Evolutionary conservation across 2,329 filamentous ascomycete genomes (phyloP).

Genomic region (Mycocentrospora acerina): DNA sequence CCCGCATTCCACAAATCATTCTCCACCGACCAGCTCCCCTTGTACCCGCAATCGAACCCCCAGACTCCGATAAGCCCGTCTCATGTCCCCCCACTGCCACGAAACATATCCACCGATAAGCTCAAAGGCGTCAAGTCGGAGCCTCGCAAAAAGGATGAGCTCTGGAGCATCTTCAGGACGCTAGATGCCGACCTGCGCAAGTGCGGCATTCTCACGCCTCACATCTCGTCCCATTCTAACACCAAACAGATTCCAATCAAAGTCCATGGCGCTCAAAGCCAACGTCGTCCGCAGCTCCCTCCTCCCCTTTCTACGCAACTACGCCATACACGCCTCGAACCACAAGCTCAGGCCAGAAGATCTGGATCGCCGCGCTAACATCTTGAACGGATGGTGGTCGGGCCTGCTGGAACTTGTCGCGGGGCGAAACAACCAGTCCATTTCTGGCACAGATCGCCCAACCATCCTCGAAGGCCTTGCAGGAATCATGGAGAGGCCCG

Average conservation of each 20-base stretch:
- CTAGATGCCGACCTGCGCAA: slow-evolving; percentile 70
- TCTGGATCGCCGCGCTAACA: slow-evolving; percentile 74
- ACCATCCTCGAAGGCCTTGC: slow-evolving; percentile 76
- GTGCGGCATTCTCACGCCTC: slow-evolving; percentile 38
- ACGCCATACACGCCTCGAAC: slow-evolving; percentile 68
- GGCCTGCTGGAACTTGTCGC: slow-evolving; percentile 79
- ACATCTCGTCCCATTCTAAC: slow-evolving; percentile 4
- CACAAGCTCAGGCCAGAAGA: slow-evolving; percentile 72
- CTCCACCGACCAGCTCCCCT: slow-evolving; percentile 50
- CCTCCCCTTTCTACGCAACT: slow-evolving; percentile 74
- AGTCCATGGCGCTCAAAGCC: slow-evolving; percentile 72
- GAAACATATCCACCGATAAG: slow-evolving; percentile 45
- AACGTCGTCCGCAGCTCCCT: slow-evolving; percentile 71
- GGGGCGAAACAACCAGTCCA: slow-evolving; percentile 70
- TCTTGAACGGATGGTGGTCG: slow-evolving; percentile 90
- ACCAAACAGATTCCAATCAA: slow-evolving; percentile 64
- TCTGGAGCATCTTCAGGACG: slow-evolving; percentile 68
- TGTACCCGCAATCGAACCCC: slow-evolving; percentile 27
- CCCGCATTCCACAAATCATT: slow-evolving; percentile 51
- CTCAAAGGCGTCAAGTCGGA: slow-evolving; percentile 41
- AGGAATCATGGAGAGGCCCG: slow-evolving; percentile 81
- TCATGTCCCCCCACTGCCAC: slow-evolving; percentile 45
- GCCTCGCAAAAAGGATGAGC: slow-evolving; percentile 64
- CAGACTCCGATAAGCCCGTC: slow-evolving; percentile 36
- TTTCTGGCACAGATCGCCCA: slow-evolving; percentile 81